Percentiles rank a stretch among this genome's conserved stretches.
phyloP scores from a whole-genome alignment of 2,329 filamentous ascomycete species.

The Ascochyta fabae region DNA sequence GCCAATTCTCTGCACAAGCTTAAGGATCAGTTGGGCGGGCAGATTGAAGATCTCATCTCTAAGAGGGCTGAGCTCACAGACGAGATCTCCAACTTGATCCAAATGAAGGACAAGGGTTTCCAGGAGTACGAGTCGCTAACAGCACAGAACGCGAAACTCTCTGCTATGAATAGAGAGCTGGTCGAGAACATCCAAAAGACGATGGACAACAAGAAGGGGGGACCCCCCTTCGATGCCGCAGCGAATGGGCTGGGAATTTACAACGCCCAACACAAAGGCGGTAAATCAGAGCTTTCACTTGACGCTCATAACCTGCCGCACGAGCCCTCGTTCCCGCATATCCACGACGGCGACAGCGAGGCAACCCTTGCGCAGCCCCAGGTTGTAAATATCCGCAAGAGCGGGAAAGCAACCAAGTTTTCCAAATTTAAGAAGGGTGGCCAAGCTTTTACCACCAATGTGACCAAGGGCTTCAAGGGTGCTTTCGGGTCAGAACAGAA shows the following conservation, averaged over 20 bases:
- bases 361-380: constrained; percentile 76
- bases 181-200: constrained; percentile 93
- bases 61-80: constrained; percentile 84
- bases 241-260: constrained; percentile 71
- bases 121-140: constrained; percentile 96
- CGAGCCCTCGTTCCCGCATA: constrained; percentile 50
- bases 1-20: constrained; percentile 68
- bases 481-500: constrained; percentile 71
- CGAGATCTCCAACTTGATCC: constrained; percentile 80
- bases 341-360: constrained; percentile 69
- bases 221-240: constrained; percentile 56
- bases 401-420: constrained; percentile 90
- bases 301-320: constrained; percentile 49
- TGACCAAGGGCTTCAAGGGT: constrained; percentile 91
- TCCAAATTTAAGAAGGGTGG: constrained; percentile 99
- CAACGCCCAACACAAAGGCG: constrained; percentile 45
- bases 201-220: constrained; percentile 71
- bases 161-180: constrained; percentile 93
- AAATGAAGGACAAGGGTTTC: constrained; percentile 89
- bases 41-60: constrained; percentile 88
- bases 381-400: constrained; percentile 89
- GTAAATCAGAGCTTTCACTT: constrained; percentile 48
- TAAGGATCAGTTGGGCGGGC: constrained; percentile 76
- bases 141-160: constrained; percentile 90
- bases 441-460: constrained; percentile 90